A percentile compares a stretch with the other conserved stretches of the same genome.
These are phyloP conservation scores for Psophocarpus tetragonolobus DNA, from an alignment of 306 rosid species.

Conservation along the genomic window DNA sequence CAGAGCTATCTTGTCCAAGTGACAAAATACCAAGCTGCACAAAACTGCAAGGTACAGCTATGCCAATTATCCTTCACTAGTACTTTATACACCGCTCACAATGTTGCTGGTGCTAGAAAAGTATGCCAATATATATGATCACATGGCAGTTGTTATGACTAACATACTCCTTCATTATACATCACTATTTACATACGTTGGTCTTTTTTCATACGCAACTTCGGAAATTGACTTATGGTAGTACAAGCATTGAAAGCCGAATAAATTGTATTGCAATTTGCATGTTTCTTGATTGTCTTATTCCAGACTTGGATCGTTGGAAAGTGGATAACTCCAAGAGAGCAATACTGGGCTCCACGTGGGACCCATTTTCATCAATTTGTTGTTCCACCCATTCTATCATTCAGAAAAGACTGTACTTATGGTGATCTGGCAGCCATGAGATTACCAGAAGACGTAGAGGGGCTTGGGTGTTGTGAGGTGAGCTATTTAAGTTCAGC, in stretches of 20 bases:
- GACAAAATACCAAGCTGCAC: constrained; percentile 92
- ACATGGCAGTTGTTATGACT: background rate
- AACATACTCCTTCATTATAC: background rate
- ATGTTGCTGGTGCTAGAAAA: background rate
- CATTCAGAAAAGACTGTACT: constrained; percentile 86
- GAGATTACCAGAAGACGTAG: constrained; percentile 79
- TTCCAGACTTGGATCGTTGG: constrained; percentile 94
- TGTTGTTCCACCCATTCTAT: constrained; percentile 88
- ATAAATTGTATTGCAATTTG: background rate
- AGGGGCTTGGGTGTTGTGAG: constrained; percentile 91
- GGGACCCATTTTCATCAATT: constrained; percentile 96
- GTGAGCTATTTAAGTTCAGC: constrained; percentile 35
- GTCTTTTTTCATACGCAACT: background rate
- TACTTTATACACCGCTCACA: background rate
- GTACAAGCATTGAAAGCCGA: background rate
- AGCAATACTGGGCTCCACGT: constrained; percentile 91
- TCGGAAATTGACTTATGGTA: background rate
- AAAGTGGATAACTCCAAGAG: constrained; percentile 90
- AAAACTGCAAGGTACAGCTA: constrained; percentile 68
- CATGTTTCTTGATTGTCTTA: background rate
- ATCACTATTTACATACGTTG: background rate
- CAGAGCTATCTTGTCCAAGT: constrained; percentile 88
- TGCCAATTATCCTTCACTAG: background rate
- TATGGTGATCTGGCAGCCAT: constrained; percentile 98
- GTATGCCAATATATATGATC: background rate